phyloP scores from a whole-genome alignment of 225 moss, liverwort and hornwort species.

The Polytrichum formosum region DNA sequence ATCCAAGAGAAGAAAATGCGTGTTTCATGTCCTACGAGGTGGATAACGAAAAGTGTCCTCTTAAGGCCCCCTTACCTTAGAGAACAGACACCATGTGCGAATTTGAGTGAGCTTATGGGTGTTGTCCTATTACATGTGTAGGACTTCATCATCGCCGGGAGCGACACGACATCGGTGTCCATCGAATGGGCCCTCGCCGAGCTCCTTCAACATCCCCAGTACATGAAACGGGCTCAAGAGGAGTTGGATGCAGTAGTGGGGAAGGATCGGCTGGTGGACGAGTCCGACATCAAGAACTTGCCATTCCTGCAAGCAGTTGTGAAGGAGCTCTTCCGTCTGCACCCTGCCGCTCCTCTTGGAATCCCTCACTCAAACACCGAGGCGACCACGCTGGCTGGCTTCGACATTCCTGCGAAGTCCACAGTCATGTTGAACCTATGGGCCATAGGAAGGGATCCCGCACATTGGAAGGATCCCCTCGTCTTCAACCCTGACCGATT shows the following conservation, averaged over 20 bases:
- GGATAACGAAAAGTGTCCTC: no score
- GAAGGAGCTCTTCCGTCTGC: slow-evolving; percentile 57
- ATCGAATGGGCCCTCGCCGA: slow-evolving; percentile 63
- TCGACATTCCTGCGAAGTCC: slow-evolving; percentile 44
- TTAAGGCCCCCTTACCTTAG: no score
- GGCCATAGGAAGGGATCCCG: slow-evolving; percentile 50
- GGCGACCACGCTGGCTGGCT: slow-evolving; percentile 30
- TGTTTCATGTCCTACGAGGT: no score
- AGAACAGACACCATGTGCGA: no score
- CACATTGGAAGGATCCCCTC: slow-evolving; percentile 31
- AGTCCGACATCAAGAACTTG: slow-evolving; percentile 42
- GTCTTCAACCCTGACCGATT: slow-evolving; percentile 52
- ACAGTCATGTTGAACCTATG: slow-evolving; percentile 57
- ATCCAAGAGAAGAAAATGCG: no score
- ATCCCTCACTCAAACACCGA: slow-evolving; percentile 48
- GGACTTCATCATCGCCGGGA: slow-evolving; percentile 60
- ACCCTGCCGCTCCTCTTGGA: slow-evolving; percentile 46
- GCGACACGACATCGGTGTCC: slow-evolving; percentile 50
- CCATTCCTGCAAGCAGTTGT: slow-evolving; percentile 50
- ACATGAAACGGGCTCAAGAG: slow-evolving; percentile 36
- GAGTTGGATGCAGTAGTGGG: slow-evolving; percentile 56
- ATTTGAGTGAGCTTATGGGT: no score
- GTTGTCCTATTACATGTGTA: slow-evolving; percentile 5
- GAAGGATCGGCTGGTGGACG: slow-evolving; percentile 36
- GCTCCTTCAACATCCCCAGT: slow-evolving; percentile 48